Percentiles rank a stretch among this genome's conserved stretches.
phyloP scores from a whole-genome alignment of 2,329 filamentous ascomycete genomes.

The Calonectria honghensis region DNA sequence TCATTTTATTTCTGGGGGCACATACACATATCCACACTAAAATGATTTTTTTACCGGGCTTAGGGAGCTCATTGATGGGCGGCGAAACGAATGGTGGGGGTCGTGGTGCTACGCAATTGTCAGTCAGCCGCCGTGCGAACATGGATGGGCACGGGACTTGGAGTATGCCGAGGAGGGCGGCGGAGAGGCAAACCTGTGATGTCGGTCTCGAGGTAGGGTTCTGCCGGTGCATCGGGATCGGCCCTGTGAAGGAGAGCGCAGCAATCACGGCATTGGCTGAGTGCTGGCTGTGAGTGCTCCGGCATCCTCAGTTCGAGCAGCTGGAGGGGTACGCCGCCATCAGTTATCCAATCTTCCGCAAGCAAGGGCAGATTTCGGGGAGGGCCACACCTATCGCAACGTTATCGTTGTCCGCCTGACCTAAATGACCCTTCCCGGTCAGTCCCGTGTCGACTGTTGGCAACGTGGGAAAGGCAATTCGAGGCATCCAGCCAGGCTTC shows the following conservation, averaged over 20 bases:
- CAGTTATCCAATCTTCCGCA: slow-evolving; percentile 1
- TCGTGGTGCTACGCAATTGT: slow-evolving; percentile 14
- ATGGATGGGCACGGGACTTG: slow-evolving; percentile 7
- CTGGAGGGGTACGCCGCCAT: slow-evolving; percentile 15
- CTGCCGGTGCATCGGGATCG: neutral
- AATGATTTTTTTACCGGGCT: slow-evolving; percentile 5
- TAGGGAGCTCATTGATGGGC: slow-evolving; percentile 11
- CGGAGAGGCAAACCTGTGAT: slow-evolving; percentile 16
- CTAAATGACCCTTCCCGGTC: slow-evolving; percentile 9
- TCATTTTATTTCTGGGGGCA: neutral
- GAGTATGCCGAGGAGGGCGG: slow-evolving; percentile 2
- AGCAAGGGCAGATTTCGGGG: neutral
- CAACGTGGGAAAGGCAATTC: neutral
- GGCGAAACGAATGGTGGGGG: slow-evolving; percentile 20
- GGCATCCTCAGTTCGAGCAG: slow-evolving; percentile 11
- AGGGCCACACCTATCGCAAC: slow-evolving; percentile 9
- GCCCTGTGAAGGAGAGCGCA: neutral
- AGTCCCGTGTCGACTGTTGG: slow-evolving; percentile 14
- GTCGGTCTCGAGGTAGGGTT: slow-evolving; percentile 5
- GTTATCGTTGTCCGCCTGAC: slow-evolving; percentile 2
- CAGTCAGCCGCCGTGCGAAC: slow-evolving; percentile 1
- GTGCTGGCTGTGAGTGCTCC: neutral
- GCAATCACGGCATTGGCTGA: slow-evolving; percentile 16
- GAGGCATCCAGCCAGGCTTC: slow-evolving; percentile 15
- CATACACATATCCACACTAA: slow-evolving; percentile 26